Evolutionary conservation across 2,329 filamentous ascomycete genomes (phyloP), one percentile per base, ranked within the genome.

Genomic region (Coniosporium tulheliwenetii): DNA sequence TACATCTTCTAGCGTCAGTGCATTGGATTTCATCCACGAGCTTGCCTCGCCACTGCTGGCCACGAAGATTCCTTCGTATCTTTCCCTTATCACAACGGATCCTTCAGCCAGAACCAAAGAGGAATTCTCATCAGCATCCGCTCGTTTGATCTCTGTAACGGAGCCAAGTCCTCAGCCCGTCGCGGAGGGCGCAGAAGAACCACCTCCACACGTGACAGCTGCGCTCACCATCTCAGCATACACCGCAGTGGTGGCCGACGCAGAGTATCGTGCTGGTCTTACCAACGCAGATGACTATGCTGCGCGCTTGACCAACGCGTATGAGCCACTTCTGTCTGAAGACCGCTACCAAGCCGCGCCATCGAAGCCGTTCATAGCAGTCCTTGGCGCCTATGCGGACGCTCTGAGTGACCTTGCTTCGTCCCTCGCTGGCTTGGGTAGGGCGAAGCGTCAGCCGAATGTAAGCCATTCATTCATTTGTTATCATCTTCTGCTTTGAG

Each of bases 11-110:
- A 58, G 51, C 9, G 53, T 51, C 3, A 59, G 57, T 34, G 61
- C 59, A 9, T 60, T 80, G 12, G 65, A 69, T n/a, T 71, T 72
- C 60, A 67, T 75, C 40, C 70, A 76, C 43, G 66, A 77, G 46
- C 67, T 70, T 43, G 73, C 73, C 1, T 58, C 63, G 2, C 60
- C 65, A 12, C 62, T 78, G 8, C 56, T 75, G 2, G 63, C 67
- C 26, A 63, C 64, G 16, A 76, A 70, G 41, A 63, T 79, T 2
- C 65, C 69, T 2, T 51, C 56, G n/a, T 73, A 76, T 43, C 58
- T 73, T 10, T 55, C 45, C 5, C 54, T 64, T 3, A 44, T 67
- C 30, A 44, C 52, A 5, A 45, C 50, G 9, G 48, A 48, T n/a
- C 33, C 39, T 9, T 44, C 48, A 5, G 41, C 40, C 2, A 50